A percentile compares a stretch with the other conserved stretches of the same genome.
Conservation (phyloP, 176 grass and related monocot species). For the Avena atlantica region DNA sequence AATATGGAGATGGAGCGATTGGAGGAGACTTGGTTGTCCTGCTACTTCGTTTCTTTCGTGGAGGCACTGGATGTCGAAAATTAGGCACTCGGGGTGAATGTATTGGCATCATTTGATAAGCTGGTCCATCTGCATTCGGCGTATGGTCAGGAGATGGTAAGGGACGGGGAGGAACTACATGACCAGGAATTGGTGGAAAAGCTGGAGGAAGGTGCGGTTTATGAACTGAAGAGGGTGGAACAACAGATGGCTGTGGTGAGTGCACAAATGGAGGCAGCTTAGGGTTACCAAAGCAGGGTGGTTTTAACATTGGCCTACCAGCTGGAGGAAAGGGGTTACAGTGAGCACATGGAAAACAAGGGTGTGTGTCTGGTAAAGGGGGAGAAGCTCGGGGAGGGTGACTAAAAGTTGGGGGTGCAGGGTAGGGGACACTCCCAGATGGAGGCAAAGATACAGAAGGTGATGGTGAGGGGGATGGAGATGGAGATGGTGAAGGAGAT, state of each 20-base stretch:
- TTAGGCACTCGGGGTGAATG: slow-evolving; percentile 41
- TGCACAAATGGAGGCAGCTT: slow-evolving; percentile 39
- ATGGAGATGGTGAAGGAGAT: slow-evolving; percentile 55
- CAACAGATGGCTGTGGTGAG: slow-evolving; percentile 35
- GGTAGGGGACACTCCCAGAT: slow-evolving; percentile 33
- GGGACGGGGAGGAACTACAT: slow-evolving; percentile 25
- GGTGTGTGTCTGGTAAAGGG: slow-evolving; percentile 35
- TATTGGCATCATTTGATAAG: slow-evolving; percentile 51
- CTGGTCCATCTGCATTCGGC: slow-evolving; percentile 44
- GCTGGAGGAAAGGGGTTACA: slow-evolving; percentile 45
- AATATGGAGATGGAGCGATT: slow-evolving; percentile 47
- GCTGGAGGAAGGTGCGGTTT: slow-evolving; percentile 42
- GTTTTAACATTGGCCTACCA: slow-evolving; percentile 46
- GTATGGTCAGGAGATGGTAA: slow-evolving; percentile 33
- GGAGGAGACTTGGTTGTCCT: slow-evolving; percentile 31
- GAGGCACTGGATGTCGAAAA: slow-evolving; percentile 33
- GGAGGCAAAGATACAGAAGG: slow-evolving; percentile 49
- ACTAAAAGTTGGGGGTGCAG: slow-evolving; percentile 32
- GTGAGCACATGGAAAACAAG: slow-evolving; percentile 48
- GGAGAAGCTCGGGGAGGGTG: slow-evolving; percentile 44
- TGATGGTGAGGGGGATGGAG: slow-evolving; percentile 40
- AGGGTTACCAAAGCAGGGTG: slow-evolving; percentile 50
- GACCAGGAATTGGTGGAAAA: slow-evolving; percentile 44
- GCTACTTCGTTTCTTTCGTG: slow-evolving; percentile 38
- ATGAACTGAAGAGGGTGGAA: slow-evolving; percentile 30